phyloP scores from a whole-genome alignment of 2,329 filamentous ascomycete genomes.

The Ceratocystis ficicola region DNA sequence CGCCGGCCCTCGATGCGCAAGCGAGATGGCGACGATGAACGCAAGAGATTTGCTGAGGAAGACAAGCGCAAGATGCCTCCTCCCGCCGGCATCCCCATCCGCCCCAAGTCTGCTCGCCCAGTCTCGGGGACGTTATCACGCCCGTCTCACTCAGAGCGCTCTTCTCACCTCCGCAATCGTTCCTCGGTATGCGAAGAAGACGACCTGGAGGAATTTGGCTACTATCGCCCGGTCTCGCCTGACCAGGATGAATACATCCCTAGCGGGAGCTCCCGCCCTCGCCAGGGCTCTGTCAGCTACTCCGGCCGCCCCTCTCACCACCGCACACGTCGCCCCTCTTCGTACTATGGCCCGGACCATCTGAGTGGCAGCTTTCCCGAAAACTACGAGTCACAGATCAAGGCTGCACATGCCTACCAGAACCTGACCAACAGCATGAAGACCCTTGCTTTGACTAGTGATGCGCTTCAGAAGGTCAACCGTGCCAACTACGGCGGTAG shows the following conservation, averaged over 20 bases:
- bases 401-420: slow-evolving; percentile 35
- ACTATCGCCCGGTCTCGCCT: slow-evolving; percentile 1
- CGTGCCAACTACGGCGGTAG: slow-evolving; percentile 37
- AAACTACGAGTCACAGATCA: slow-evolving; percentile 32
- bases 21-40: slow-evolving; percentile 16
- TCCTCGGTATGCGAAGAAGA: slow-evolving; percentile 14
- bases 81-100: background rate
- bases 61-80: slow-evolving; percentile 21
- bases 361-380: slow-evolving; percentile 11
- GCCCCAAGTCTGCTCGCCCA: slow-evolving; percentile 21
- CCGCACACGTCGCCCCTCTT: slow-evolving; percentile 13
- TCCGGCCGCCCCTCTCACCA: background rate
- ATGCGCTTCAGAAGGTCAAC: slow-evolving; percentile 41
- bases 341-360: slow-evolving; percentile 11
- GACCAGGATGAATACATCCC: slow-evolving; percentile 18
- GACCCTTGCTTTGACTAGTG: slow-evolving; percentile 34
- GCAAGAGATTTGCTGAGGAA: slow-evolving; percentile 17
- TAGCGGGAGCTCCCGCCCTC: slow-evolving; percentile 12
- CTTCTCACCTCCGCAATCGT: slow-evolving; percentile 17
- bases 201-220: slow-evolving; percentile 12
- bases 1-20: slow-evolving; percentile 18
- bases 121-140: slow-evolving; percentile 14
- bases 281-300: slow-evolving; percentile 16
- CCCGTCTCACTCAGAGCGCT: slow-evolving; percentile 14
- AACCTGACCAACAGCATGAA: slow-evolving; percentile 21